Base-by-base conservation (phyloP, 306 rosid species). In the Adenanthera pavonina region DNA sequence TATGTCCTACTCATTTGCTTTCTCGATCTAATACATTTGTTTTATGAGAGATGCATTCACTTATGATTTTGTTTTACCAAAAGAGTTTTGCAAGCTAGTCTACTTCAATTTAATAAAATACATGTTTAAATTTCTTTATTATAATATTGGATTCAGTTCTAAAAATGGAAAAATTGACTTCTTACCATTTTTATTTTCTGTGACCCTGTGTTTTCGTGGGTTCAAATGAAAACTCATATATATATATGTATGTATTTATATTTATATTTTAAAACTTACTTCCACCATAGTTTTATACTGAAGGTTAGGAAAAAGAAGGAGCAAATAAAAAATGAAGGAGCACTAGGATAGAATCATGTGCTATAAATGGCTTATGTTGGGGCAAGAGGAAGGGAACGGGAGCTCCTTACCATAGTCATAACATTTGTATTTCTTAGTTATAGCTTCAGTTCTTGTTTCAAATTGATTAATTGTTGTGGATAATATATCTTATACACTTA, bases 1-100 rank as follows among this genome's bases (percentile, higher is more conserved):
- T 19, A 47, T 36, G 10, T 66, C 47, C n/a, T 16, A 10, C 13
- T 46, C 74, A 74, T 60, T 75, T 3, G 20, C 34, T 34, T 44
- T 60, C 53, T 20, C 54, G 44, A 7, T 56, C 35, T 19, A 8
- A 44, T 43, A 33, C 52, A 43, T 72, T 43, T 64, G 71, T 25
- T 69, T 72, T 75, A 70, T 80, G 47, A 70, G 34, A 80, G 66
- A 54, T 30, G 56, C 78, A 36, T 80, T 76, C 57, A 60, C 59
- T 64, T 40, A 25, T 16, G 17, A 2, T 1, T 46, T 62, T 16
- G 12, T 3, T 78, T 11, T 48, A 5, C 16, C 17, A 12, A 7
- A 6, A 14, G 12, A 25, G 49, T 71, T 41, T 74, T 47, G 43
- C 68, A 5, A 3, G 11, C 49, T 62, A 44, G 77, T 66, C 38